Evolutionary conservation across 1,139 yeast genomes (phyloP), one percentile per base, ranked within the genome.

Genomic region (Tardiomyces blankii): DNA sequence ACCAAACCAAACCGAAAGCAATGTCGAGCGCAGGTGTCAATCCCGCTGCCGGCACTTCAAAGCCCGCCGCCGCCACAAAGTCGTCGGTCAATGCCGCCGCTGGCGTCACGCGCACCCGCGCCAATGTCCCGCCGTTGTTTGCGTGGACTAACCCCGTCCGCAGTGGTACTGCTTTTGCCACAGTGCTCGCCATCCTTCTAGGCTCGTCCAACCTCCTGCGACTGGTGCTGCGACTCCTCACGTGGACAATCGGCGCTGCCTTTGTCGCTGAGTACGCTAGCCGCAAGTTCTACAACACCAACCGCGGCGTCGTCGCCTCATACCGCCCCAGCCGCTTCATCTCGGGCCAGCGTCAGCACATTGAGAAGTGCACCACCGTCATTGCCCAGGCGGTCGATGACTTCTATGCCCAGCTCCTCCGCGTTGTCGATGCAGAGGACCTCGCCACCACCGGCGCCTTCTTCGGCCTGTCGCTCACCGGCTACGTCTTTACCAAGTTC

Each of bases 91-190:
- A 28, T 13, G 32, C 14, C 12, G n/a, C 32, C n/a, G n/a, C 32
- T 3, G 32, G 13, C 4, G n/a, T 13, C 6, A 11, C 13, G 32
- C n/a, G 13, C 32, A 13, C 14, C 12, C 32, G n/a, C 32, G 14
- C n/a, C 32, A 28, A 28, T 4, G 14, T 58, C 43, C 65, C 67
- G 46, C 66, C 65, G 45, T 68, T 87, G 55, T 69, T 88, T 51
- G 79, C 88, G 52, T 88, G 96, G 96, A 74, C 77, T 56, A 75
- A 85, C 59, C 95, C 95, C 40, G 68, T 74, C 53, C 70, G 74
- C 58, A 78, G 95, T 47, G 95, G 82, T 51, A 82, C 81, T 59
- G 77, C 81, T 39, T 77, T 87, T 57, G 93, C 82, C 44, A 73
- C 78, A 35, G 66, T 80, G 47, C 59, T 87, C 42, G 66, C 72